phyloP scores from a whole-genome alignment of 176 grass and related monocot genomes.

The Thalia dealbata region DNA sequence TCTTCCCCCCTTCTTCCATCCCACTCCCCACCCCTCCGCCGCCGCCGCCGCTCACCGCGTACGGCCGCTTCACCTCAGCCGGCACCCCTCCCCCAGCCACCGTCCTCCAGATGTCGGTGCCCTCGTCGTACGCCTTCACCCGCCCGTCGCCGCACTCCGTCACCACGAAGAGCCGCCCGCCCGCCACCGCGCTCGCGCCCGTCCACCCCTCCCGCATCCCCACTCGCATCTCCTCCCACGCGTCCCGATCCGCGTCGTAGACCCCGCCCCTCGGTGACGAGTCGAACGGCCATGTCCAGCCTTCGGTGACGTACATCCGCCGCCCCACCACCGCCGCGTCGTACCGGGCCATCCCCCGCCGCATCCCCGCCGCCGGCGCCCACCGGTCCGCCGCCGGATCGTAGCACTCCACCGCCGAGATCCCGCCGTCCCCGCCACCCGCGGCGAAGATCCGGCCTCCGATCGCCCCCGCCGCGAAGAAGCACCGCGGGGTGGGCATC shows the following conservation, averaged over 20 bases:
- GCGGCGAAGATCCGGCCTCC: slow-evolving; percentile 21
- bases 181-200: slow-evolving; percentile 60
- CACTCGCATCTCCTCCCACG: slow-evolving; percentile 67
- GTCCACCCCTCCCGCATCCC: slow-evolving; percentile 97
- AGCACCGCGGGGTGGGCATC: slow-evolving; percentile 18
- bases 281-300: slow-evolving; percentile 98
- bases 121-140: slow-evolving; percentile 60
- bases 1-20: slow-evolving; percentile 11
- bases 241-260: slow-evolving; percentile 55
- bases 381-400: slow-evolving; percentile 24
- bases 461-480: slow-evolving; percentile 22
- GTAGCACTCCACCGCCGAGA: slow-evolving; percentile 22
- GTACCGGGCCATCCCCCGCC: slow-evolving; percentile 52
- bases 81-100: slow-evolving; percentile 63
- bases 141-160: slow-evolving; percentile 86
- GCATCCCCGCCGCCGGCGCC: slow-evolving; percentile 30
- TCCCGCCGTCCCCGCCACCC: slow-evolving; percentile 16
- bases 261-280: slow-evolving; percentile 54
- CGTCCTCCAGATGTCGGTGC: slow-evolving; percentile 48
- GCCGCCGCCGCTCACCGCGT: slow-evolving; percentile 43
- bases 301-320: slow-evolving; percentile 84
- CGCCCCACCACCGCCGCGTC: slow-evolving; percentile 62
- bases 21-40: slow-evolving; percentile 18
- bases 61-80: slow-evolving; percentile 40
- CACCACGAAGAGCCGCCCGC: slow-evolving; percentile 60